phyloP scores from a whole-genome alignment of 306 rosid genomes.

The Cucurbita moschata region DNA sequence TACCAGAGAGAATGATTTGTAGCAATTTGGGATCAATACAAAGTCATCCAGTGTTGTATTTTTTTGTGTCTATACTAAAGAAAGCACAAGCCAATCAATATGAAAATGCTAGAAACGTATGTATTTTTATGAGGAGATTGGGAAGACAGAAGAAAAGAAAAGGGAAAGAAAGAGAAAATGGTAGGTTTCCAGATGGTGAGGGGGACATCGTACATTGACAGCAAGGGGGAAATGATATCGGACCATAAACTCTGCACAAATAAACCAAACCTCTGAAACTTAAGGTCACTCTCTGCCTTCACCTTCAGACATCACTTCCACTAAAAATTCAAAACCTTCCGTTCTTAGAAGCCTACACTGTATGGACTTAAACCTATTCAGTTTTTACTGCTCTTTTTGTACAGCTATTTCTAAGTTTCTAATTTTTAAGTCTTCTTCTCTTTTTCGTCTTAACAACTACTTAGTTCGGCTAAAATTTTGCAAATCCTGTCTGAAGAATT shows the following conservation, averaged over 20 bases:
- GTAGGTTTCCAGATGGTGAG: not conserved
- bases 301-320: not conserved
- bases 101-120: not conserved
- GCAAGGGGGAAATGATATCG: not conserved
- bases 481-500: not conserved
- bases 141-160: not conserved
- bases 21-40: not conserved
- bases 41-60: not conserved
- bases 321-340: not conserved
- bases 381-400: not conserved
- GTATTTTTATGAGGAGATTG: not conserved
- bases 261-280: slow-evolving; percentile 8
- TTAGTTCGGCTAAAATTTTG: not conserved
- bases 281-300: slow-evolving; percentile 1
- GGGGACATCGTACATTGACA: not conserved
- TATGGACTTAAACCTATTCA: not conserved
- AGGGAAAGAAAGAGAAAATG: not conserved
- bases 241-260: not conserved
- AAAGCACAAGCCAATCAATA: not conserved
- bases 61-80: not conserved
- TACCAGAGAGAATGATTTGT: not conserved
- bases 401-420: not conserved
- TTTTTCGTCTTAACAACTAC: not conserved
- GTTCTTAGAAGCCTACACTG: not conserved
- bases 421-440: not conserved